These are phyloP conservation scores for Leucaena leucocephala DNA, from an alignment of 306 rosid genomes.

Conservation along the genomic window DNA sequence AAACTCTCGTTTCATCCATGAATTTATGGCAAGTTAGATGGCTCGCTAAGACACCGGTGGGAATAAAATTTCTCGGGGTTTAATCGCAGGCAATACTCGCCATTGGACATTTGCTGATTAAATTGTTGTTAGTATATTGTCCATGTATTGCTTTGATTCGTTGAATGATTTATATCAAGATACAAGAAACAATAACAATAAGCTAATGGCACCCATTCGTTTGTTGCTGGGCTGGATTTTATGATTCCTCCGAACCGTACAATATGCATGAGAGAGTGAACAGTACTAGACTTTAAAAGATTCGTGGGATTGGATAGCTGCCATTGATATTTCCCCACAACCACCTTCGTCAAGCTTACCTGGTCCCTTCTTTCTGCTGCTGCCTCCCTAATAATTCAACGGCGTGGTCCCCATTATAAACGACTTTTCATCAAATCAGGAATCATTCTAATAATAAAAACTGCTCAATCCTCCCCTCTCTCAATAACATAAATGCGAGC, in stretches of 20 bases:
- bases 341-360: too few relatives aligned
- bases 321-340: too few relatives aligned
- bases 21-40: too few relatives aligned
- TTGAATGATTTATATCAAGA: background rate
- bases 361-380: too few relatives aligned
- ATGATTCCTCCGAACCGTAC: constrained; percentile 10
- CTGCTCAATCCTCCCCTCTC: background rate
- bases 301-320: background rate
- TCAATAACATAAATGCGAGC: too few relatives aligned
- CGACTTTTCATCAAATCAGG: constrained; percentile 19
- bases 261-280: background rate
- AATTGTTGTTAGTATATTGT: too few relatives aligned
- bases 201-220: too few relatives aligned
- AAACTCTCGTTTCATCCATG: too few relatives aligned
- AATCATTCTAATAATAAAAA: constrained; percentile 30
- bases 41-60: too few relatives aligned
- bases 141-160: too few relatives aligned
- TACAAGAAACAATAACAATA: background rate
- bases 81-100: background rate
- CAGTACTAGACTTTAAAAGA: constrained; percentile 36
- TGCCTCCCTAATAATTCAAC: constrained; percentile 55
- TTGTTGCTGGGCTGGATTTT: background rate
- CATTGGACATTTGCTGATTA: background rate
- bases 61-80: too few relatives aligned
- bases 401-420: constrained; percentile 47